Evolutionary conservation across 768 basidiomycete species (phyloP).

Genomic region (Lactarius indigo): DNA sequence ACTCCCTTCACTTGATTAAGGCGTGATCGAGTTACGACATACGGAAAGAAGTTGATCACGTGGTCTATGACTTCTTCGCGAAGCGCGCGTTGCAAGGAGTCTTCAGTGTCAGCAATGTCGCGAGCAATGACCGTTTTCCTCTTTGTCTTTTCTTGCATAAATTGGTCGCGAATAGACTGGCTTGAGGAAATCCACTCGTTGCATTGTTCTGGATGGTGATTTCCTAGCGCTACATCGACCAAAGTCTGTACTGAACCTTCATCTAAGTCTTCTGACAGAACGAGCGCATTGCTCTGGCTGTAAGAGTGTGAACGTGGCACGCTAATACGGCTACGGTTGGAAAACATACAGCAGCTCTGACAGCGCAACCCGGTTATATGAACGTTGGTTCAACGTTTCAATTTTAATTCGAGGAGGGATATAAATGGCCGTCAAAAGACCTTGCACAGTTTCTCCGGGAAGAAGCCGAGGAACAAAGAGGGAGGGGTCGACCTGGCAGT

Average conservation of each 20-base stretch:
- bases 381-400: background rate
- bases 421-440: constrained; percentile 9
- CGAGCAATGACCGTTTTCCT: background rate
- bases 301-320: background rate
- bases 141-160: background rate
- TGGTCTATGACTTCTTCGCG: background rate
- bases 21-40: background rate
- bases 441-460: constrained; percentile 25
- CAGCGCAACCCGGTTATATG: background rate
- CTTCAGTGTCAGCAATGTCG: background rate
- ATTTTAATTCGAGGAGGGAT: background rate
- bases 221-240: background rate
- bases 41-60: background rate
- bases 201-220: background rate
- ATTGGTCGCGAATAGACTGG: background rate
- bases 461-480: background rate
- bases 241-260: background rate
- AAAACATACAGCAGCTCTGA: background rate
- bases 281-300: background rate
- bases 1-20: background rate
- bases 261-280: background rate
- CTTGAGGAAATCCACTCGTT: background rate
- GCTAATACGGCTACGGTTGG: background rate
- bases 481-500: background rate
- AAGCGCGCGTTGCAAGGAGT: background rate